Evolutionary conservation across 805 yeast species (phyloP), one percentile per base, ranked within the genome.

Genomic region (Ogataea sp.): DNA sequence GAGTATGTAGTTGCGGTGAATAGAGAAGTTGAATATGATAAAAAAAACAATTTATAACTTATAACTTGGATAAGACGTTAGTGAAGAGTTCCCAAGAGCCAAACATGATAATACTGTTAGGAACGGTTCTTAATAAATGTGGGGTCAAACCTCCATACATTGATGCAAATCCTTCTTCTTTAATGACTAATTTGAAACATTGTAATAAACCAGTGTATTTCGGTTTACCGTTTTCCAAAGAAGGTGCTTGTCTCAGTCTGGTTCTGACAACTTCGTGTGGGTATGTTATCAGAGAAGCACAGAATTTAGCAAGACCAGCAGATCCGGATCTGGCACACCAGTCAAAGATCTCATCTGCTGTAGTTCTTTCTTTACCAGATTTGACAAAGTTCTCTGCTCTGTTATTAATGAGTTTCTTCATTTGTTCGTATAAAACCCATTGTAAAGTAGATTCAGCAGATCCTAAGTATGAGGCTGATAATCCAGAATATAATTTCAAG

Each of bases 141-240:
- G 99, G 97, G 2, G 99, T 93, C 52, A 93, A 70, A 1, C 99
- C 99, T 40, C 99, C 96, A 58, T 93, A 93, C 87, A 93, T 83
- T 11, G 96, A 83, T 7, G 73, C 80, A 38, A 90, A 61, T 1
- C 99, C 98, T 64, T 93, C 98, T 55, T 93, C 96, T 52, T 81
- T 84, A 15, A 87, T 64, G n/a, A 93, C 78, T 24, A 88, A 67
- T 53, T 70, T 78, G 67, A 93, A 89, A 52, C 95, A 85, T 61
- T 88, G 96, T 6, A 88, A 56, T 38, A 93, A 67, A 0, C 98
- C 97, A 0, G 87, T 82, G 58, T 93, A 93, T 61, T 90, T 93
- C 15, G 84, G 83, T 50, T 70, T 72, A 1, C 95, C 95, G 42
- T 82, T 75, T 32, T 78, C 76, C 43, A 70, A 66, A 33, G 64